Base-by-base conservation (phyloP, 306 rosid genomes). In the Senna tora region DNA sequence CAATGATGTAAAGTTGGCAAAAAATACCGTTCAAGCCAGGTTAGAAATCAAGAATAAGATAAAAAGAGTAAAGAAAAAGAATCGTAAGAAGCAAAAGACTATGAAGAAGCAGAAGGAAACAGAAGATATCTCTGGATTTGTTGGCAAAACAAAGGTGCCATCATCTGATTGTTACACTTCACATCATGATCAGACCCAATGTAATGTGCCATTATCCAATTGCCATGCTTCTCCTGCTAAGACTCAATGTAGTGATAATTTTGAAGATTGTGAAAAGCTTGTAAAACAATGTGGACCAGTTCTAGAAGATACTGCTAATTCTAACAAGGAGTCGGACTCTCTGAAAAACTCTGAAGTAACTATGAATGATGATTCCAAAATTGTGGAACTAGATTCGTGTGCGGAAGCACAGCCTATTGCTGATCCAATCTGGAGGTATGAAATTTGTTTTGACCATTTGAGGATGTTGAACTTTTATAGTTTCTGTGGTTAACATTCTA, bases 381-480 rank as follows among this genome's bases (percentile, higher is more conserved):
- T 69, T 39, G 9, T 17, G 6, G 38, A 58, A 55, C 65, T 36
- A 43, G 63, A 22, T 67, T 22, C 2, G 73, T 28, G 51, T 59
- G 74, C 61, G 55, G 67, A 65, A 50, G 88, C 94, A 45, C 86
- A 76, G 72, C 98, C 98, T 72, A 64, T 86, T 49, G 59, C 68
- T 13, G 78, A 86, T 28, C 94, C 92, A 55, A 75, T 78, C 45
- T 93, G 97, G 98, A 83, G 89, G 98, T 91, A 71, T 45, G 41
- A 45, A 50, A 15, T 33, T 69, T 8, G 54, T 62, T 68, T 17
- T 46, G 9, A 32, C 56, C 30, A 1, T 64, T 82, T 84, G 28
- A 22, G 53, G 61, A 61, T 69, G 34, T 42, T 67, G 53, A 62
- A 53, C 34, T 67, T 62, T 12, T 55, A 10, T n/a, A 11, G 25